Evolutionary conservation across 2,329 filamentous ascomycete species (phyloP), one percentile per base, ranked within the genome.

Genomic region (Penicillium expansum): DNA sequence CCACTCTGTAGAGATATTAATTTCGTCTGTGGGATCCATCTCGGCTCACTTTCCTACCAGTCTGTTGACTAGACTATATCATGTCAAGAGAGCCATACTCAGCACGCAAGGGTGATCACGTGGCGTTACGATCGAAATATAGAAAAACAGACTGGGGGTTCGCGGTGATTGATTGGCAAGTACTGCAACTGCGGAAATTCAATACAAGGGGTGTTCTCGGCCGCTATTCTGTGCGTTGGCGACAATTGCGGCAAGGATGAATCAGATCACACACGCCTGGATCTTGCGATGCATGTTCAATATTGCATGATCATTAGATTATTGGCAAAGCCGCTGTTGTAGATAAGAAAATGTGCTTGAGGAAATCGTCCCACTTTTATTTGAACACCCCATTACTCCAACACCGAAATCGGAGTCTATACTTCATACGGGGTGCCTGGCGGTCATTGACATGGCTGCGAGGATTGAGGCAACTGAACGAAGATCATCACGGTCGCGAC

Each of bases 351-450:
- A 8, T 18, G 5, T 1, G 22, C 35, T 3, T 8, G 58, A 48
- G 16, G 27, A 32, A 3, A 42, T 59, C 24, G 55, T 18, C 55
- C 4, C 58, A 63, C 48, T 52, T 62, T 10, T 58, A 59, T 47
- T 45, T 59, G 16, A 54, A 61, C 39, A 58, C 56, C 22, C 62
- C 48, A 9, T 44, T 54, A 24, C 43, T 38, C 3, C 30, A 29
- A 14, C 55, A 53, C 37, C 57, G 59, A 18, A 61, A 62, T 5
- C 50, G 44, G 47, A 57, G 58, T 6, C 48, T 61, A 11, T 60
- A 59, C 14, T 41, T n/a, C 11, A 54, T 49, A 27, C 29, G 27
- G 37, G 13, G 39, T 24, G 20, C 13, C 4, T 11, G 35, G 11
- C 11, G n/a, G 41, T 63, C 16, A 59, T 60, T 27, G 37, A 50